These are phyloP conservation scores for Nannochloropsis salina DNA, from an alignment of 108 stramenopile species.

Conservation along the genomic window DNA sequence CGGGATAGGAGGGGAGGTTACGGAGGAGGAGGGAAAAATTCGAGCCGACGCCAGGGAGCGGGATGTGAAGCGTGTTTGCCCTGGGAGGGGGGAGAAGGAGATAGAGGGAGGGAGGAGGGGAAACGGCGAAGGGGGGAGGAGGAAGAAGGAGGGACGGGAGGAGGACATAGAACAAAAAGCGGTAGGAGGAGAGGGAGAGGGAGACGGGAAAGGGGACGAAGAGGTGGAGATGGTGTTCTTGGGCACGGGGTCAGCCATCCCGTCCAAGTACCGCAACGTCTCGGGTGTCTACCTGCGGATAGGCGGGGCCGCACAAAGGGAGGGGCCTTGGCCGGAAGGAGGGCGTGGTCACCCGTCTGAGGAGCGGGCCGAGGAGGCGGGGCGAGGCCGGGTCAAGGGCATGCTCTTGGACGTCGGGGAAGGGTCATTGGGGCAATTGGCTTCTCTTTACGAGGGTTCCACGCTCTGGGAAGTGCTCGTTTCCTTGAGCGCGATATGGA, in stretches of 20 bases:
- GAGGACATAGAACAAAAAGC: background rate
- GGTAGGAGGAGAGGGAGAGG: slow-evolving; percentile 16
- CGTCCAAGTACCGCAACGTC: slow-evolving; percentile 95
- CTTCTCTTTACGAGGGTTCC: slow-evolving; percentile 2
- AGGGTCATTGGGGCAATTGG: slow-evolving; percentile 84
- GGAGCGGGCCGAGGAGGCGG: slow-evolving; percentile 23
- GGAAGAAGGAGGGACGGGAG: background rate
- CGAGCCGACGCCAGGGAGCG: background rate
- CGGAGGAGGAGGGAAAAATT: background rate
- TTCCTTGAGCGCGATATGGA: slow-evolving; percentile 78
- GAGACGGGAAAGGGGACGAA: slow-evolving; percentile 9
- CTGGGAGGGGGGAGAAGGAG: background rate
- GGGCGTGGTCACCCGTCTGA: background rate
- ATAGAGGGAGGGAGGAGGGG: background rate
- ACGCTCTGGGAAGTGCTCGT: slow-evolving; percentile 27
- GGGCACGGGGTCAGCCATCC: slow-evolving; percentile 93
- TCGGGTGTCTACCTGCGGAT: slow-evolving; percentile 70
- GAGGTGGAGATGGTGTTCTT: slow-evolving; percentile 71
- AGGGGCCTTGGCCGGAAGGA: background rate
- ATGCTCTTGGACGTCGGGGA: slow-evolving; percentile 89
- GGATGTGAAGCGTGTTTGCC: background rate
- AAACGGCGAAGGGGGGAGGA: background rate
- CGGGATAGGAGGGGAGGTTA: background rate
- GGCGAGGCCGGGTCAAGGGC: slow-evolving; percentile 27
- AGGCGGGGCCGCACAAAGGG: background rate